Base-by-base conservation (phyloP, 148 eudicot genomes). In the Rhododendron kiyosumense region DNA sequence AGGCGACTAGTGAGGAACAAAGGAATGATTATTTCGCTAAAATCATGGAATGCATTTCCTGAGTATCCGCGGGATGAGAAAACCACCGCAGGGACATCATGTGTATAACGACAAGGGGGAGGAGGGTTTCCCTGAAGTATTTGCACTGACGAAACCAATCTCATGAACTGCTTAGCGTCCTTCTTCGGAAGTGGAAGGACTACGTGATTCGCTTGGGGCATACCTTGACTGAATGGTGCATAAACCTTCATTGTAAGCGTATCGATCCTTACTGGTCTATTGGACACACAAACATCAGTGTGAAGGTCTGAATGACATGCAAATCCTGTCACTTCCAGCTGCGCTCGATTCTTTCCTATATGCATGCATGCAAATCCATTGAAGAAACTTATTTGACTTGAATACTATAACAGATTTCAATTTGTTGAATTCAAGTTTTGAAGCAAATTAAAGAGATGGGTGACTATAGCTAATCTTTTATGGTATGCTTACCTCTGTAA, bases 21-120 rank as follows among this genome's bases (percentile, higher is more conserved):
- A 24, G 96, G 96, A 83, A 94, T 91, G 59, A 92, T 87, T 30
- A 91, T 63, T 20, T 94, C 95, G 41, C 89, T 94, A 28, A 93
- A 83, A 41, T 89, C 94, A 71, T 94, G 96, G 85, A 90, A 93
- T 0, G 86, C 15, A 80, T 94, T 94, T 43, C 91, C 95, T 0
- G 87, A 77, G 59, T 82, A 91, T 49, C 96, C 95, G 15, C 93
- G 85, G 5, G 93, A 34, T 13, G 96, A 94, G 88, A 94, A 94
- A 15, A 94, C 36, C n/a, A 92, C 84, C 1, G 90, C 93, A 17
- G 96, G 95, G 65, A 86, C 90, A 5, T 84, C n/a, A 86, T 94
- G 94, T 63, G 36, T 88, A 81, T 90, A 86, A 18, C 89, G 69
- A 79, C 97, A 94, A 41, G 86, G 82, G 17, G 93, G 93, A 22